Evolutionary conservation across 345 rosid genomes (phyloP).

Genomic region (Raphanus raphanistrum): DNA sequence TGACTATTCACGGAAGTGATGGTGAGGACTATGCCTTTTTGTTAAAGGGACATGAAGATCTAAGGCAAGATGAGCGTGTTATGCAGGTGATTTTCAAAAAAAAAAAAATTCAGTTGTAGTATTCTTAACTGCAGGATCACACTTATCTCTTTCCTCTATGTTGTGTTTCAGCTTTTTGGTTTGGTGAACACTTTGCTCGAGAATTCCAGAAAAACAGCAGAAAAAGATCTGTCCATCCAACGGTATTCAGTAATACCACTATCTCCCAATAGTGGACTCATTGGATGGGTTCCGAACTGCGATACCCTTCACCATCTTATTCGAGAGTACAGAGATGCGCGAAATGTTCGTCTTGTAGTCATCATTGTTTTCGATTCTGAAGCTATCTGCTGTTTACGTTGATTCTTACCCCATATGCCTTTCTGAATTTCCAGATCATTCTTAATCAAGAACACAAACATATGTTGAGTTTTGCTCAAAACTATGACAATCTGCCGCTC

Average conservation of each 20-base stretch:
- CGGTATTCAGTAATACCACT: constrained; percentile 90
- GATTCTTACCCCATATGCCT: constrained; percentile 15
- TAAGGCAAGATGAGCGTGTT: constrained; percentile 99
- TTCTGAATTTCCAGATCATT: constrained; percentile 59
- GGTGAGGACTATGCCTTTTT: constrained; percentile 91
- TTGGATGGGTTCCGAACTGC: constrained; percentile 96
- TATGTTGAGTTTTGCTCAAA: constrained; percentile 92
- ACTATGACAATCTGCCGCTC: constrained; percentile 90
- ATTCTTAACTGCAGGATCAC: constrained; percentile 10
- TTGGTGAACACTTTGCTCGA: constrained; percentile 88
- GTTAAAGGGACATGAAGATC: constrained; percentile 97
- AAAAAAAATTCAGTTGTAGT: constrained; percentile 3
- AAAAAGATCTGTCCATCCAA: constrained; percentile 88
- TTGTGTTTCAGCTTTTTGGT: constrained; percentile 77
- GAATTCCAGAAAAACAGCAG: constrained; percentile 83
- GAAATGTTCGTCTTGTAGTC: constrained; percentile 60
- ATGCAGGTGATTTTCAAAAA: constrained; percentile 72
- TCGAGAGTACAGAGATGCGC: constrained; percentile 89
- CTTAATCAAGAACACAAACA: constrained; percentile 90
- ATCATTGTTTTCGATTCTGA: constrained; percentile 15
- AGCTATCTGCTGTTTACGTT: constrained; percentile 2
- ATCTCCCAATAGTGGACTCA: constrained; percentile 93
- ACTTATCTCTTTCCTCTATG: constrained; percentile 10
- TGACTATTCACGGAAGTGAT: constrained; percentile 93
- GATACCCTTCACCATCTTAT: constrained; percentile 95